phyloP scores from a whole-genome alignment of 2,329 filamentous ascomycete genomes.

The Xylaria sp. region DNA sequence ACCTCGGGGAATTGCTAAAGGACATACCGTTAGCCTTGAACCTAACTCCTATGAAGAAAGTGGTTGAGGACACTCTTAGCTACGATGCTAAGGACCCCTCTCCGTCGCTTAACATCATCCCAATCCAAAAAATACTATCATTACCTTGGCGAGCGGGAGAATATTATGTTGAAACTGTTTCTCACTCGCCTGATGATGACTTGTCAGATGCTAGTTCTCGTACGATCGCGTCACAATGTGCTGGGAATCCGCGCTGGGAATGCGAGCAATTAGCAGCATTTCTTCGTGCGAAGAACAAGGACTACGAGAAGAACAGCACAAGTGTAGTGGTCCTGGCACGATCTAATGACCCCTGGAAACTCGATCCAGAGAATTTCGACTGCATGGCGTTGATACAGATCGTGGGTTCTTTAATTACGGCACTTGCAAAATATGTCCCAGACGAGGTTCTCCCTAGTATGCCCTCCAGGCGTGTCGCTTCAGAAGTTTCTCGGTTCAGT shows the following conservation, averaged over 20 bases:
- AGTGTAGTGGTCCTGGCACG: conserved; percentile 12
- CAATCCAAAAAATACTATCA: neutral
- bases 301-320: neutral
- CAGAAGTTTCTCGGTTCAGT: neutral
- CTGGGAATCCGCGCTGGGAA: conserved; percentile 4
- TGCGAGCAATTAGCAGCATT: conserved; percentile 12
- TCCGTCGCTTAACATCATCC: neutral
- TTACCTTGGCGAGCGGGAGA: conserved; percentile 3
- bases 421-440: neutral
- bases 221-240: neutral
- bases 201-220: neutral
- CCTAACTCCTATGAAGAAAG: neutral
- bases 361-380: neutral
- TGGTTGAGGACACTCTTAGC: neutral
- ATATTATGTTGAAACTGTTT: neutral
- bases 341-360: conserved; percentile 1
- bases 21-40: neutral
- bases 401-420: conserved; percentile 4
- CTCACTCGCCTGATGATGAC: neutral
- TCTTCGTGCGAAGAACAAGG: neutral
- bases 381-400: neutral
- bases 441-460: neutral
- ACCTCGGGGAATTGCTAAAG: neutral
- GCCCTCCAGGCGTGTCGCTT: neutral
- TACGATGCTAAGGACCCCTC: neutral